phyloP scores from a whole-genome alignment of 768 basidiomycete species.

The Lactarius hengduanensis region DNA sequence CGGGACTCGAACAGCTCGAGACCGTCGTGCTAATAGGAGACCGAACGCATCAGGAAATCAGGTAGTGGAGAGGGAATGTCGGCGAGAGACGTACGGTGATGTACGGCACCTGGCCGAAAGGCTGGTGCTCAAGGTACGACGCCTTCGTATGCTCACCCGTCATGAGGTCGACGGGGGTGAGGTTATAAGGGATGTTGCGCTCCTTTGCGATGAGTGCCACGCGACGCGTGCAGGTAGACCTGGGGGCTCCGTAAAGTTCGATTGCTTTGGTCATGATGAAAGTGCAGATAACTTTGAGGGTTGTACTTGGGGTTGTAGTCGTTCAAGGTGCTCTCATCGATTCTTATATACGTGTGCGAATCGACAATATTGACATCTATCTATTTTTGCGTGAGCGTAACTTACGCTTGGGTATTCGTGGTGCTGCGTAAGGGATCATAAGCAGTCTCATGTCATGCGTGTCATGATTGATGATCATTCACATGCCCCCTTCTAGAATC shows the following conservation, averaged over 20 bases:
- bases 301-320: neutral
- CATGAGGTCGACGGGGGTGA: neutral
- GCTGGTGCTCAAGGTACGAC: constrained; percentile 9
- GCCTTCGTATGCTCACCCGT: constrained; percentile 11
- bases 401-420: neutral
- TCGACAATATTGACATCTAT: neutral
- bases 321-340: neutral
- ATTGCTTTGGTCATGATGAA: neutral
- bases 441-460: neutral
- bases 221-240: constrained; percentile 15
- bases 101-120: constrained; percentile 25
- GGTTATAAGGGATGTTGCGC: constrained; percentile 3
- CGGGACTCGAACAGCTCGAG: constrained; percentile 34
- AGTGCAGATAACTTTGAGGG: neutral
- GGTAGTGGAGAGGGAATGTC: neutral
- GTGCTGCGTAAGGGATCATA: neutral
- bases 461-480: neutral
- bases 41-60: neutral
- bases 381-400: neutral
- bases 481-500: neutral
- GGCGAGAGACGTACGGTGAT: constrained; percentile 3
- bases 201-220: constrained; percentile 20
- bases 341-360: neutral
- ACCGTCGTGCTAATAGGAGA: constrained; percentile 29
- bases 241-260: neutral